These are phyloP conservation scores for Emericellopsis cladophorae DNA, from an alignment of 2,329 filamentous ascomycete genomes.

Conservation along the genomic window DNA sequence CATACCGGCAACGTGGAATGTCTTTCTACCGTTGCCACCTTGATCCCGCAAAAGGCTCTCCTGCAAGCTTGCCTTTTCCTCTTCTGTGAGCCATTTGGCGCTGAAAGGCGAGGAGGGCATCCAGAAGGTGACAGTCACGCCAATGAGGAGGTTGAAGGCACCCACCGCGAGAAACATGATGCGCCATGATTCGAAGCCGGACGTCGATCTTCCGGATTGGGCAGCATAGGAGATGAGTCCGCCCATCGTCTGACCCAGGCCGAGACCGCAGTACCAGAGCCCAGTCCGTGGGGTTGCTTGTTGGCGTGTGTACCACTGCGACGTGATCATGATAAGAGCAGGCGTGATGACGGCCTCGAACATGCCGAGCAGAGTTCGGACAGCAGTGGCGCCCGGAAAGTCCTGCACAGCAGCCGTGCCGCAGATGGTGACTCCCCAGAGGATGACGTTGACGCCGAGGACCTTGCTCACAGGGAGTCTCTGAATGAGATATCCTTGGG, in stretches of 20 bases:
- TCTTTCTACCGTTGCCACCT: conserved; percentile 25
- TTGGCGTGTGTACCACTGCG: conserved; percentile 23
- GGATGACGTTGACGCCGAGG: conserved; percentile 16
- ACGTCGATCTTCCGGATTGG: conserved; percentile 27
- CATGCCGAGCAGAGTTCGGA: conserved; percentile 29
- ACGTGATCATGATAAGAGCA: conserved; percentile 35
- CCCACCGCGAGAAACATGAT: conserved; percentile 41
- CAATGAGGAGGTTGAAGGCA: conserved; percentile 30
- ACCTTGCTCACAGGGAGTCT: conserved; percentile 19
- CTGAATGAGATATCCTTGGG: conserved; percentile 17
- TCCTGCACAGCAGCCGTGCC: conserved; percentile 25
- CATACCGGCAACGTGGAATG: conserved; percentile 24
- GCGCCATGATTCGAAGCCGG: conserved; percentile 27
- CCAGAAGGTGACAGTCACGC: conserved; percentile 24
- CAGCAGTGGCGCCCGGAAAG: conserved; percentile 26
- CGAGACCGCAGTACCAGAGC: conserved; percentile 15
- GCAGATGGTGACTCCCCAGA: conserved; percentile 26
- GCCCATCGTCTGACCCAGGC: conserved; percentile 22
- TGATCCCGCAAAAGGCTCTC: conserved; percentile 41
- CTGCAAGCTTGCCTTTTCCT: conserved; percentile 29
- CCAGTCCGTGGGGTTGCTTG: conserved; percentile 32
- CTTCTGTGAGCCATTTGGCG: conserved; percentile 9
- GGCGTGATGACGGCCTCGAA: conserved; percentile 36
- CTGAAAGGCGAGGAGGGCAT: conserved; percentile 23
- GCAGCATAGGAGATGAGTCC: conserved; percentile 36